phyloP scores from a whole-genome alignment of 177 flowering plant species.

The Vitis hybrid region DNA sequence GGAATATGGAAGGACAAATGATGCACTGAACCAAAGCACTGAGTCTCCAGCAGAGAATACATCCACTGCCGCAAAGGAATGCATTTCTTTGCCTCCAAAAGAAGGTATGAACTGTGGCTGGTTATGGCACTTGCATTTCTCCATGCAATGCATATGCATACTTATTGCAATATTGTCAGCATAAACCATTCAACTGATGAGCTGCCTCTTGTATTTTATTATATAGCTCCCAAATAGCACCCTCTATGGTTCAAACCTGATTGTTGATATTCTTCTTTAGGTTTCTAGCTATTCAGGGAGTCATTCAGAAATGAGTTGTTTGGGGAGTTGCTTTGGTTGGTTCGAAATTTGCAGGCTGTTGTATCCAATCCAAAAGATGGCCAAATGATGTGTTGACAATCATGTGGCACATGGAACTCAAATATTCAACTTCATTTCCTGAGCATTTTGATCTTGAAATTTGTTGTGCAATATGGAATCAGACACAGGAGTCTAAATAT shows the following conservation, averaged over 20 bases:
- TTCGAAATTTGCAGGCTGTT: neutral
- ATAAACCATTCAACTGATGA: neutral
- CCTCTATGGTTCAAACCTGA: neutral
- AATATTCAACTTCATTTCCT: too few relatives aligned
- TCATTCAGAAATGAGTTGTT: neutral
- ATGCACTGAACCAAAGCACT: slow-evolving; percentile 15
- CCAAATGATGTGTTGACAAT: neutral
- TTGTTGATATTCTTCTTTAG: neutral
- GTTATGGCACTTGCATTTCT: neutral
- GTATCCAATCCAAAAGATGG: neutral
- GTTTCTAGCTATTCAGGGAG: too few relatives aligned
- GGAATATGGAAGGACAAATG: slow-evolving; percentile 24
- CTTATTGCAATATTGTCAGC: neutral
- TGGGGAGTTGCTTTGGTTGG: neutral
- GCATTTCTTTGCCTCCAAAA: slow-evolving; percentile 7
- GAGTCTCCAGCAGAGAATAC: slow-evolving; percentile 18
- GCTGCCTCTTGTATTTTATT: neutral
- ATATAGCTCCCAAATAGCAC: neutral
- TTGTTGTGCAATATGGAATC: too few relatives aligned
- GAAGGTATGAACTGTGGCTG: slow-evolving; percentile 28
- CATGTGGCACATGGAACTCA: neutral
- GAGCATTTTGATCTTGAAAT: too few relatives aligned
- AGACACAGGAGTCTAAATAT: too few relatives aligned
- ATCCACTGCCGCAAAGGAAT: slow-evolving; percentile 14
- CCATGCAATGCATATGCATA: neutral